Evolutionary conservation across 768 basidiomycete species (phyloP), one percentile per base, ranked within the genome.

Genomic region (Boletus vinaceobasis): DNA sequence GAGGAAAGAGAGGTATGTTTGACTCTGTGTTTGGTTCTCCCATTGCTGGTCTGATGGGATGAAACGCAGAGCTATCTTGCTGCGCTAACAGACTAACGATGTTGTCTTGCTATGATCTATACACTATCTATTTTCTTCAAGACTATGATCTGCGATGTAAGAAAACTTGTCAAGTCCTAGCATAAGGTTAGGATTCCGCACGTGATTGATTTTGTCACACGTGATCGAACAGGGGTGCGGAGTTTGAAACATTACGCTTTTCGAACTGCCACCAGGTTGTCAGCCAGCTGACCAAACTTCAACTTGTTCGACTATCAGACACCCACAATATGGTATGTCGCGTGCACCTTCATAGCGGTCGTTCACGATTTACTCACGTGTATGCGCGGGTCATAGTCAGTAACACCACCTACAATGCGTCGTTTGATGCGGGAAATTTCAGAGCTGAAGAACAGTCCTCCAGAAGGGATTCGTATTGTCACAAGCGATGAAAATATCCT

Each of bases 381-480:
- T 36, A 35, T 58, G 19, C 17, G 23, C 39, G 29, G 47, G 7
- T 35, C 36, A 19, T 50, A 78, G 78, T 73, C 77, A 42, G 66
- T 78, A 39, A 61, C 71, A 23, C 80, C 85, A 54, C 69, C 81
- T 53, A 83, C 84, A 39, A 81, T 92, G 74, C 91, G 93, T 60
- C 87, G 90, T 57, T 75, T 97, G 65, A 88, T 95, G 80, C 85
- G 90, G 50, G 94, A 97, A 74, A 79, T 94, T 42, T 79, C 77
- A 37, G 86, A 90, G 62, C 82, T 98, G 55, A 84, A 86, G 71
- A 87, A 79, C 57, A 86, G 77, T 58, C 94, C 94, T 35, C 90
- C 89, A 13, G 94, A 97, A 65, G 94, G 93, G n/a, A 92, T 97
- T 67, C 85, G 94, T 62, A 79, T 97, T 29, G 82, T 87, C 52